These are phyloP conservation scores for Hirsutella rhossiliensis DNA, from an alignment of 2,329 filamentous ascomycete genomes.

Conservation along the genomic window DNA sequence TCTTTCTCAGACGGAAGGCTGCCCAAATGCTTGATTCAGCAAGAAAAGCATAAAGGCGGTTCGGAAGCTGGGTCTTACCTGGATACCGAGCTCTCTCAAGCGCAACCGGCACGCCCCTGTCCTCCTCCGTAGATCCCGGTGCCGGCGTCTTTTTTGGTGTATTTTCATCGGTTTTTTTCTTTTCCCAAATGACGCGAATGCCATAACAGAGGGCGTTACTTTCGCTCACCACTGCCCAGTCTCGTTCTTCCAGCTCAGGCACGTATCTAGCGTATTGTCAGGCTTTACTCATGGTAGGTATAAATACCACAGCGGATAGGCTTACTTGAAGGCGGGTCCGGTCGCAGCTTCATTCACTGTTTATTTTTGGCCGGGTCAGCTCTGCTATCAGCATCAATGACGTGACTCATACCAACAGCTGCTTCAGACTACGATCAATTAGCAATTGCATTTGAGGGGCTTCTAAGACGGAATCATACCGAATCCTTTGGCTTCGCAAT, in stretches of 20 bases:
- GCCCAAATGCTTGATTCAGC: neutral
- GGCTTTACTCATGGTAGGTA: neutral
- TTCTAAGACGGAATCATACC: neutral
- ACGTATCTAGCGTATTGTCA: neutral
- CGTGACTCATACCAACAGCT: neutral
- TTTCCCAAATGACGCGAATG: slow-evolving; percentile 1
- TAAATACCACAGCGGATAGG: neutral
- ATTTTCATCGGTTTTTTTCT: neutral
- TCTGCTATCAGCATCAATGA: neutral
- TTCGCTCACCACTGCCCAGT: slow-evolving; percentile 2
- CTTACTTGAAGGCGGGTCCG: neutral
- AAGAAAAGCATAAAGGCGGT: neutral
- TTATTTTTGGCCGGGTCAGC: neutral
- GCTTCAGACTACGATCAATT: neutral
- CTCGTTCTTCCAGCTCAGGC: slow-evolving; percentile 2
- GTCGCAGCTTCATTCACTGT: neutral
- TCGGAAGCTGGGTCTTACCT: neutral
- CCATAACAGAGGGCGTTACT: slow-evolving; percentile 4
- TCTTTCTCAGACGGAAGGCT: slow-evolving; percentile 2
- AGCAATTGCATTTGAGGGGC: neutral
- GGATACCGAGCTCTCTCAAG: slow-evolving; percentile 2
- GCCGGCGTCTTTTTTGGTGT: neutral
- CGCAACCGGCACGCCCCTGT: neutral
- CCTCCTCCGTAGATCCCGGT: neutral
- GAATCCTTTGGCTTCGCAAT: neutral